Evolutionary conservation across 495 filamentous ascomycete genomes (phyloP), one percentile per base, ranked within the genome.

Genomic region (Penicillium salamii): DNA sequence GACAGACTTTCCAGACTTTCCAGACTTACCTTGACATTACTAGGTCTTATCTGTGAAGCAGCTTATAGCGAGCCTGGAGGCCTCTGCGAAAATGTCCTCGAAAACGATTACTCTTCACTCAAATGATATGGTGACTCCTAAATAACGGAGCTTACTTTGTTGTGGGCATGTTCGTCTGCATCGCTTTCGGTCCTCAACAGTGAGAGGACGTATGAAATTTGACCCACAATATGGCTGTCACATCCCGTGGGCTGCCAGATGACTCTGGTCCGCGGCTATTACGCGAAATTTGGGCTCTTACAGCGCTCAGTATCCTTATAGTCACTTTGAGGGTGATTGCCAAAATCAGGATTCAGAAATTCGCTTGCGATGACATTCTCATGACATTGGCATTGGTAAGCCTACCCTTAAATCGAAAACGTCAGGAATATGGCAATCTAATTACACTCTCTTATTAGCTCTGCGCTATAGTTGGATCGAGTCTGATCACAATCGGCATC

Each of bases 361-460:
- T 64, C 28, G 63, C 50, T 3, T 29, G 40, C 29, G 63, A 66
- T 53, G 63, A 66, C 51, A n/a, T 55, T 9, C 47, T 66, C 2
- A 62, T 62, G 58, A 50, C 28, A 14, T 62, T 49, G 34, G 58
- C 63, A 23, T 47, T 66, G 55, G 63, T 66, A 49, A 62, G 63
- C 43, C 37, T 13, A 19, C n/a, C 26, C 40, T 45, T 34, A 26
- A 5, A 24, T 26, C 23, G n/a, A n/a, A n/a, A n/a, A n/a, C n/a
- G n/a, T n/a, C n/a, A n/a, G n/a, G n/a, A n/a, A n/a, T n/a, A n/a
- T n/a, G n/a, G n/a, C n/a, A n/a, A n/a, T n/a, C n/a, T n/a, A n/a
- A n/a, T n/a, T n/a, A n/a, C n/a, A n/a, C 20, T 29, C n/a, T n/a
- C 5, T 12, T 6, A 26, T n/a, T 21, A 66, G 61, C 61, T 51